Base-by-base conservation (phyloP, 805 yeast species). In the Kuraishia hungarica region DNA sequence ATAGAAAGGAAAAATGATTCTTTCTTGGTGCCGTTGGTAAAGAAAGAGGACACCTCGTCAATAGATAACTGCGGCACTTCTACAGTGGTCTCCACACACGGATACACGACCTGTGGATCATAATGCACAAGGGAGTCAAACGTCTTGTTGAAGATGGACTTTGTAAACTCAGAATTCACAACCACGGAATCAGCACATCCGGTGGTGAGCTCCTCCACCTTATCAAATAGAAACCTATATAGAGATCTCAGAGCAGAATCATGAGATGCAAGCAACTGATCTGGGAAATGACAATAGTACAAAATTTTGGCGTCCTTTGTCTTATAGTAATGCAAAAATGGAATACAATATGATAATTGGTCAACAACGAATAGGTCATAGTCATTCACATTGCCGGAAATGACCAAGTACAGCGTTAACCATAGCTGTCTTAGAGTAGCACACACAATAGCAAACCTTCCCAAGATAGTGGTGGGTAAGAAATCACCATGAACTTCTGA, bases 201-300 rank as follows among this genome's bases (percentile, higher is more conserved):
- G 29, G 96, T 90, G 1, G 96, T 79, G 71, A 87, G 76, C 61
- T 89, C 90, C 70, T 94, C 99, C 22, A 87, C 70, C n/a, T 72
- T 60, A 68, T 94, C 97, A 68, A 94, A 93, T 1, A 97, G 94
- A 2, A 78, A 53, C 58, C 99, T 75, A 69, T 94, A 94, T 0
- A 87, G 52, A 57, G 70, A 72, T 62, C 90, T 85, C 8, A 86
- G 26, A 0, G 76, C 26, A 1, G 84, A 72, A 2, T 77, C 72
- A 54, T 85, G 84, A 20, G 73, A 72, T 0, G 97, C 86, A 49
- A 93, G 72, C 52, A 86, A 74, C 64, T 87, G 86, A 68, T 94
- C 99, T 0, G 99, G 99, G 68, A 93, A 93, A 72, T 94, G 99
- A 64, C 99, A 92, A 69, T 94, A 94, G 66, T 93, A 94, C 53